These are phyloP conservation scores for Petunia secreta DNA, from an alignment of 257 asterid genomes.

Conservation along the genomic window DNA sequence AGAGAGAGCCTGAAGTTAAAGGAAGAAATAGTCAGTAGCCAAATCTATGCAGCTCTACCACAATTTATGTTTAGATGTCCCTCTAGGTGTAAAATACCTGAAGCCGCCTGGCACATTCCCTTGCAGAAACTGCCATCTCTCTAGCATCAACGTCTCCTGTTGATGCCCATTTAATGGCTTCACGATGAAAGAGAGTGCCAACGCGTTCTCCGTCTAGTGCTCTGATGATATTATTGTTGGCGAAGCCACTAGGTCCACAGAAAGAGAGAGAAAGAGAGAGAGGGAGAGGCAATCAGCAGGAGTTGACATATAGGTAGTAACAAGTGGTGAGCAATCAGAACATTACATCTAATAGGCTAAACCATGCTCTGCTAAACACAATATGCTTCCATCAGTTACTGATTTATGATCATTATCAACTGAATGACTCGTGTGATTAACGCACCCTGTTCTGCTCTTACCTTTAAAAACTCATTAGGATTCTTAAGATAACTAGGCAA, in stretches of 20 bases:
- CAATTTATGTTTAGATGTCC: not conserved
- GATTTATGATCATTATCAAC: not conserved
- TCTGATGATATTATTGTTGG: slow-evolving; percentile 56
- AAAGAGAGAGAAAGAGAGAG: slow-evolving; percentile 32
- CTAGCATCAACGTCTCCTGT: slow-evolving; percentile 50
- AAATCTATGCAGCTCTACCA: slow-evolving; percentile 15
- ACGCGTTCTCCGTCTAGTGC: slow-evolving; percentile 65
- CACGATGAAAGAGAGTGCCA: slow-evolving; percentile 80
- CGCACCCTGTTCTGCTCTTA: slow-evolving; percentile 15
- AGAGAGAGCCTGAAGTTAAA: slow-evolving; percentile 51
- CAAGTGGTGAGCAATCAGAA: not conserved
- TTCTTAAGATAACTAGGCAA: not conserved
- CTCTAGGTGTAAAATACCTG: slow-evolving; percentile 46
- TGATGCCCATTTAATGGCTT: slow-evolving; percentile 63
- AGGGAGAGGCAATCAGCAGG: slow-evolving; percentile 19
- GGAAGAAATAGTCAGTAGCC: slow-evolving; percentile 25
- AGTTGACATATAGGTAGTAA: slow-evolving; percentile 13
- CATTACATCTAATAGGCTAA: not conserved
- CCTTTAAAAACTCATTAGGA: slow-evolving; percentile 15
- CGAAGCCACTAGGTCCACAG: slow-evolving; percentile 60
- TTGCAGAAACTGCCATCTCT: slow-evolving; percentile 80
- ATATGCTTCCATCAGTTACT: slow-evolving; percentile 8
- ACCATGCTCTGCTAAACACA: not conserved
- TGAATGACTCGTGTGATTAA: not conserved
- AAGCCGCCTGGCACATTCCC: slow-evolving; percentile 68